Evolutionary conservation across 176 grass and related monocot genomes (phyloP).

Genomic region (Alopecurus myosuroides): DNA sequence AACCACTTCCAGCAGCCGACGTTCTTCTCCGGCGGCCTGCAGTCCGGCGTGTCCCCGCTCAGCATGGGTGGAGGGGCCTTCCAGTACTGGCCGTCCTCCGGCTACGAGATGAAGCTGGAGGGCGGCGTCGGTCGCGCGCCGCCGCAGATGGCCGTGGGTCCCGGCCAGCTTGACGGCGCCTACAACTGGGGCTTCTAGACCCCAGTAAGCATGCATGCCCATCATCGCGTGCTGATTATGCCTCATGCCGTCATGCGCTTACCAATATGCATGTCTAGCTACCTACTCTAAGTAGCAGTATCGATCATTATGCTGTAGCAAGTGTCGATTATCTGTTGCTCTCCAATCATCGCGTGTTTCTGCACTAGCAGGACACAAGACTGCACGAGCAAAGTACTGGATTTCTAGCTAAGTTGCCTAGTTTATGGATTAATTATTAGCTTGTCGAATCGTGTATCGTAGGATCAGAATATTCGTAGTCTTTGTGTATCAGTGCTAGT

Average conservation of each 20-base stretch:
- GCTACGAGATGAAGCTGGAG: constrained; percentile 47
- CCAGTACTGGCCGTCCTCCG: constrained; percentile 17
- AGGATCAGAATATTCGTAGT: too few species aligned
- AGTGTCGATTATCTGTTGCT: neutral
- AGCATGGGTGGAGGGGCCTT: neutral
- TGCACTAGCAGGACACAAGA: constrained; percentile 3
- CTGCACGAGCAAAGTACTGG: neutral
- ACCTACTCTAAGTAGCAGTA: neutral
- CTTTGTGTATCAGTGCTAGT: too few species aligned
- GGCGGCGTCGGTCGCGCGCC: neutral
- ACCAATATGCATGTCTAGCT: neutral
- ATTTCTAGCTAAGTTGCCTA: neutral
- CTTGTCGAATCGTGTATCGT: neutral
- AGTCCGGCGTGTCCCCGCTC: neutral
- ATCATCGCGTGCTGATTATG: neutral
- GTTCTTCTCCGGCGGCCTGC: constrained; percentile 36
- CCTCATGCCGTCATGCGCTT: neutral
- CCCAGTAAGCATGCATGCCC: neutral
- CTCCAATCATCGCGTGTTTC: neutral
- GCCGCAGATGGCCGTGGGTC: constrained; percentile 39
- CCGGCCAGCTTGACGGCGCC: constrained; percentile 65
- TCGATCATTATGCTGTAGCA: neutral
- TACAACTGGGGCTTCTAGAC: constrained; percentile 42
- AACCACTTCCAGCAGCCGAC: constrained; percentile 47
- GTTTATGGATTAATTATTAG: neutral